Base-by-base conservation (phyloP, 1,139 yeast genomes). In the Suzukiozyma palmioleophila region DNA sequence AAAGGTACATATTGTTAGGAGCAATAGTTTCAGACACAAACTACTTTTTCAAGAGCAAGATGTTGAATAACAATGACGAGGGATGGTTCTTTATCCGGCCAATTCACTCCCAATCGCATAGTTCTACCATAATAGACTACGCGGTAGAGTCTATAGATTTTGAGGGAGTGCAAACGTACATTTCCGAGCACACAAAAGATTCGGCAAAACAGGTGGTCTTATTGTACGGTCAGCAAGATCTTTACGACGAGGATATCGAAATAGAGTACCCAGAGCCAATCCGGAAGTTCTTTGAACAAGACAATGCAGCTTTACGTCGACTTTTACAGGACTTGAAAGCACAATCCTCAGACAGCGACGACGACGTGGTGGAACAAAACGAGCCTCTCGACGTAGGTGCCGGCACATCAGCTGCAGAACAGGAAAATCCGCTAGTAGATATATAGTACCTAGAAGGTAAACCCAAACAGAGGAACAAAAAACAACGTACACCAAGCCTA, bases 1-100 rank as follows among this genome's bases (percentile, higher is more conserved):
- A 46, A 6, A 49, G 51, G 24, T 66, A 65, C 42, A 37, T 48
- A 2, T 49, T 66, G 24, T 44, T 56, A 0, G 65, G 66, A 1
- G 57, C 65, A 11, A 51, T 66, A 6, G 33, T 63, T n/a, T 56
- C 59, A 6, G 69, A 62, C 34, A 35, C 47, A 4, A 61, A 62
- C 34, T 68, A 64, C 44, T 57, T 51, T 28, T 58, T 57, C 42
- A 54, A 44, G 32, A 31, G 46, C n/a, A 47, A 43, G 33, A 35
- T 35, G 3, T 14, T 33, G 3, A 38, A 30, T 2, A 26, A 32
- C 5, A 30, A 34, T 9, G 43, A 37, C 7, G 45, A 48, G 15
- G 42, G 46, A 18, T 60, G 62, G 62, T 45, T 56, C 1, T 49
- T 52, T 42, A 47, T 48, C 21, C 26, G 26, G 33, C 41, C 8